phyloP scores from a whole-genome alignment of 2,329 filamentous ascomycete species.

The Diaporthe aspalathi region DNA sequence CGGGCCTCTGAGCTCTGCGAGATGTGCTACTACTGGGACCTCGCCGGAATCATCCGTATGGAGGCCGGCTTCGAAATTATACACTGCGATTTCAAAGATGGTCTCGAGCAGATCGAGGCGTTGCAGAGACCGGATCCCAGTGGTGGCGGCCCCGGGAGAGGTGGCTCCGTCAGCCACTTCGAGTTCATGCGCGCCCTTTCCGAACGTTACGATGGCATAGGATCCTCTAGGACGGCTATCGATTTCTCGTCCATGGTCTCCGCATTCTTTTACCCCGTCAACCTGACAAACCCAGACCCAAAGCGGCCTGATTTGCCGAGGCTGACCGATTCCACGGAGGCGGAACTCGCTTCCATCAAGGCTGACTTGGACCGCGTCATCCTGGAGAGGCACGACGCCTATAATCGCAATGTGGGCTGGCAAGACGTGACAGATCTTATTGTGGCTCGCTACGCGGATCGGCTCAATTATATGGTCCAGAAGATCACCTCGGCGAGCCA shows the following conservation, averaged over 20 bases:
- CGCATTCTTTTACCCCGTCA: constrained; percentile 62
- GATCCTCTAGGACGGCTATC: constrained; percentile 53
- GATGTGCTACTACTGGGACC: constrained; percentile 62
- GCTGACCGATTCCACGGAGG: constrained; percentile 40
- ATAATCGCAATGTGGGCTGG: constrained; percentile 65
- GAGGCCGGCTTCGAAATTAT: constrained; percentile 79
- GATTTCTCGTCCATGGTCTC: constrained; percentile 65
- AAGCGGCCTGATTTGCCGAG: constrained; percentile 44
- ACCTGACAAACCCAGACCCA: constrained; percentile 57
- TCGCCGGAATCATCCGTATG: constrained; percentile 76
- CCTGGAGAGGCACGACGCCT: constrained; percentile 48
- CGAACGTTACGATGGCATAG: constrained; percentile 60
- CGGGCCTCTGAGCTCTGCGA: constrained; percentile 69
- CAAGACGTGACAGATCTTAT: constrained; percentile 75
- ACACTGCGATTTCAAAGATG: constrained; percentile 68
- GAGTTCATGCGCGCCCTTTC: constrained; percentile 56
- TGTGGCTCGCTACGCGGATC: constrained; percentile 68
- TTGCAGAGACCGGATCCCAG: constrained; percentile 45
- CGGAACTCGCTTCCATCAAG: constrained; percentile 44
- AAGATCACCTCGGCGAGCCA: constrained; percentile 43
- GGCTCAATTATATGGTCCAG: constrained; percentile 58
- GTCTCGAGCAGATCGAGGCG: constrained; percentile 52
- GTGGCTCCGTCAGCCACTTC: constrained; percentile 48
- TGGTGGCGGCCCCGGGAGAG: constrained; percentile 28
- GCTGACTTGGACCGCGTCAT: constrained; percentile 47